Evolutionary conservation across 2,329 filamentous ascomycete species (phyloP).

Genomic region (Stagonosporopsis vannaccii): DNA sequence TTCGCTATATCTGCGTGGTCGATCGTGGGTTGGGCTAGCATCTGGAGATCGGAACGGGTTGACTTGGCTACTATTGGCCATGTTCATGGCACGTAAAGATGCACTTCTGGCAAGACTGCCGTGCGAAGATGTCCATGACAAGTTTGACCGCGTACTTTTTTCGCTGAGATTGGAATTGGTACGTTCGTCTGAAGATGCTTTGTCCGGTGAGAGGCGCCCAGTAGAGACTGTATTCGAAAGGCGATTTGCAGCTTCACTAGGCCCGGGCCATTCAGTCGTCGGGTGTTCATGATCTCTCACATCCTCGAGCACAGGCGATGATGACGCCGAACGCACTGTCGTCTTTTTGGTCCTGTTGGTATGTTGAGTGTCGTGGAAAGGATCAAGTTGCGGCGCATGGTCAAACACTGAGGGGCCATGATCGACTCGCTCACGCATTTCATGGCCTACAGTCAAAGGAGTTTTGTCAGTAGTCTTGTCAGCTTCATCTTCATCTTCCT

Average conservation of each 20-base stretch:
- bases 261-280: slow-evolving; percentile 24
- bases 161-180: slow-evolving; percentile 66
- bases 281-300: slow-evolving; percentile 1
- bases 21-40: slow-evolving; percentile 40
- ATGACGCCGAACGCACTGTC: slow-evolving; percentile 32
- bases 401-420: slow-evolving; percentile 34
- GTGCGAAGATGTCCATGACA: slow-evolving; percentile 52
- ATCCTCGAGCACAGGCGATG: slow-evolving; percentile 32
- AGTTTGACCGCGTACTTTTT: slow-evolving; percentile 53
- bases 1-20: slow-evolving; percentile 22
- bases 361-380: slow-evolving; percentile 51
- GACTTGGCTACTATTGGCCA: slow-evolving; percentile 36
- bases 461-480: slow-evolving; percentile 29
- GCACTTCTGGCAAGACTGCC: slow-evolving; percentile 54
- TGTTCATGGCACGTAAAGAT: slow-evolving; percentile 54
- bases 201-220: slow-evolving; percentile 57
- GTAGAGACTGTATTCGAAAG: slow-evolving; percentile 30
- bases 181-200: slow-evolving; percentile 56
- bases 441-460: slow-evolving; percentile 23
- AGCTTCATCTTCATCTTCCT: slow-evolving; percentile 54
- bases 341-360: slow-evolving; percentile 34
- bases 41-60: slow-evolving; percentile 47
- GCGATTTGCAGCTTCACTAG: slow-evolving; percentile 17
- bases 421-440: slow-evolving; percentile 37
- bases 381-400: slow-evolving; percentile 48